Percentiles rank a stretch among this genome's conserved stretches.
phyloP scores from a whole-genome alignment of 495 filamentous ascomycete genomes.

The Lasiosphaeria ovina region DNA sequence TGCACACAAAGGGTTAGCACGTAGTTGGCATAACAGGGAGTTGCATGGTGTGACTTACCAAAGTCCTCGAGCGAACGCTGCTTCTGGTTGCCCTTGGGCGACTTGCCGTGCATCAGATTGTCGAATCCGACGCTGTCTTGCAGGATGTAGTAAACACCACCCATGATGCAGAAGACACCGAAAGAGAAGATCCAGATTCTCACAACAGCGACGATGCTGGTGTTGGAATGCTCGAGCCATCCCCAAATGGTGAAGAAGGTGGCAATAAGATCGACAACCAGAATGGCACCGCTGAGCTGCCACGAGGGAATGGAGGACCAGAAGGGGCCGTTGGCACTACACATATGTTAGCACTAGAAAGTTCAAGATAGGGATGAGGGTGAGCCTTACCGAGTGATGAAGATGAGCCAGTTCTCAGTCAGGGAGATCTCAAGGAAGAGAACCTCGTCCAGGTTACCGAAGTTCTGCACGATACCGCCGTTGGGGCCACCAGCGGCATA shows the following conservation, averaged over 20 bases:
- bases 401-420: slow-evolving; percentile 95
- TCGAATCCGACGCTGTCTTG: slow-evolving; percentile 75
- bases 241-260: slow-evolving; percentile 83
- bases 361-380: not conserved
- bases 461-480: slow-evolving; percentile 84
- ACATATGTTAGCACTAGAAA: not conserved
- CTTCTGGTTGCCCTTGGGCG: slow-evolving; percentile 68
- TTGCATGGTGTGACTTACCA: slow-evolving; percentile 15
- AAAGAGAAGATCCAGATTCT: slow-evolving; percentile 89
- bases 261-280: slow-evolving; percentile 76
- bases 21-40: not conserved
- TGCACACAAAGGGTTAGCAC: slow-evolving; percentile 41
- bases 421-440: slow-evolving; percentile 88
- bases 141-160: slow-evolving; percentile 69
- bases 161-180: slow-evolving; percentile 64
- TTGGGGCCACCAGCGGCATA: slow-evolving; percentile 59
- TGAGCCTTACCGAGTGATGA: slow-evolving; percentile 61
- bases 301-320: slow-evolving; percentile 82
- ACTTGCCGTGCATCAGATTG: slow-evolving; percentile 89
- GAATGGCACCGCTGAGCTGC: slow-evolving; percentile 72
- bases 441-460: slow-evolving; percentile 75
- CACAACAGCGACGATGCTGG: slow-evolving; percentile 73
- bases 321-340: slow-evolving; percentile 75
- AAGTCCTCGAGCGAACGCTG: slow-evolving; percentile 83
- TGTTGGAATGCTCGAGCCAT: slow-evolving; percentile 64